Evolutionary conservation across 805 yeast genomes (phyloP).

Genomic region (Allodekkera sacchari): DNA sequence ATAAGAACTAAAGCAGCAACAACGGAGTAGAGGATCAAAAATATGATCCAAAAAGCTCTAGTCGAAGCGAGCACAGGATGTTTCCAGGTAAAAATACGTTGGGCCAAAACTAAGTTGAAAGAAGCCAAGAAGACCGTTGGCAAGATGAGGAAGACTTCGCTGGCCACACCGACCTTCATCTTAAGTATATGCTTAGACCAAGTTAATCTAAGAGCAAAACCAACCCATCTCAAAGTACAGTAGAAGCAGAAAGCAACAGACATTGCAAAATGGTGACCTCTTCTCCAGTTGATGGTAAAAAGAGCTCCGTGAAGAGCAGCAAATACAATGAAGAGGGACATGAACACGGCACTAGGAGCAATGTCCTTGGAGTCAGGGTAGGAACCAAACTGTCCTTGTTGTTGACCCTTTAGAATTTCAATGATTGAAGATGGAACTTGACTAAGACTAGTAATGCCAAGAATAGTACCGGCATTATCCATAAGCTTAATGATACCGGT

Average conservation of each 20-base stretch:
- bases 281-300: slow-evolving; percentile 36
- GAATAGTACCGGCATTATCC: slow-evolving; percentile 20
- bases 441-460: slow-evolving; percentile 8
- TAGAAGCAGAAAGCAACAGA: slow-evolving; percentile 47
- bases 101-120: slow-evolving; percentile 57
- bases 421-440: slow-evolving; percentile 34
- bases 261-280: slow-evolving; percentile 56
- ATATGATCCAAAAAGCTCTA: slow-evolving; percentile 37
- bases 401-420: slow-evolving; percentile 29
- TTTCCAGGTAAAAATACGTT: slow-evolving; percentile 67
- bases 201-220: slow-evolving; percentile 46
- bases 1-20: slow-evolving; percentile 54
- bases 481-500: slow-evolving; percentile 37
- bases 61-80: slow-evolving; percentile 64
- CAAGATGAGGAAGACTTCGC: slow-evolving; percentile 46
- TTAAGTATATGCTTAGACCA: slow-evolving; percentile 50
- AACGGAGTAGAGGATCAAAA: slow-evolving; percentile 42
- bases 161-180: slow-evolving; percentile 44
- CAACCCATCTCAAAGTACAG: slow-evolving; percentile 44
- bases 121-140: slow-evolving; percentile 54
- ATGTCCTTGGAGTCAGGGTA: slow-evolving; percentile 47
- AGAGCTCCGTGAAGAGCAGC: slow-evolving; percentile 38
- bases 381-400: slow-evolving; percentile 52
- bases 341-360: slow-evolving; percentile 53
- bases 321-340: slow-evolving; percentile 43